Evolutionary conservation across 2,329 filamentous ascomycete genomes (phyloP).

Genomic region (Ophiocordyceps camponoti-floridani): DNA sequence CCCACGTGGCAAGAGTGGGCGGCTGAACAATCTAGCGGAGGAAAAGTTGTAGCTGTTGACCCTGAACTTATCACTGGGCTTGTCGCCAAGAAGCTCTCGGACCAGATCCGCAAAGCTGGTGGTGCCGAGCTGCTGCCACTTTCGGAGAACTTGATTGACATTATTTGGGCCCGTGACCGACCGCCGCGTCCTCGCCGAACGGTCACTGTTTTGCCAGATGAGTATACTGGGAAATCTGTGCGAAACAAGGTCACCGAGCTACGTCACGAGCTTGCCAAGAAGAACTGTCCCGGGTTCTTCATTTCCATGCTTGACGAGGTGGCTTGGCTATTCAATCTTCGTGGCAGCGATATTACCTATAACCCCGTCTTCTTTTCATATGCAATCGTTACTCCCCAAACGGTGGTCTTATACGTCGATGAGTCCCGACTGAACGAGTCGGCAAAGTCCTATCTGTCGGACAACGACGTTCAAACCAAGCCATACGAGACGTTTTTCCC

Average conservation of each 20-base stretch:
- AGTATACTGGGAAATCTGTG: slow-evolving; percentile 69
- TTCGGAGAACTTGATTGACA: slow-evolving; percentile 71
- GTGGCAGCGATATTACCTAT: slow-evolving; percentile 88
- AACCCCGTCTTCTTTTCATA: slow-evolving; percentile 99
- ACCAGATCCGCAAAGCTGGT: slow-evolving; percentile 75
- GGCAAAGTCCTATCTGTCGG: slow-evolving; percentile 49
- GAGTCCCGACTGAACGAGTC: slow-evolving; percentile 55
- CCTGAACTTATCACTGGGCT: slow-evolving; percentile 63
- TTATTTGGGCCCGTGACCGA: slow-evolving; percentile 64
- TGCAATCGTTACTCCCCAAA: slow-evolving; percentile 62
- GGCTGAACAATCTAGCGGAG: slow-evolving; percentile 67
- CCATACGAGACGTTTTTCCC: slow-evolving; percentile 70
- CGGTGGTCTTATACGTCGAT: slow-evolving; percentile 72
- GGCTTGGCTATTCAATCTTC: slow-evolving; percentile 95
- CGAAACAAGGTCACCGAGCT: slow-evolving; percentile 70
- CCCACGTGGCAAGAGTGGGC: slow-evolving; percentile 97
- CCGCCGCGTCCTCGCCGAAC: slow-evolving; percentile 60
- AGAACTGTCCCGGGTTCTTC: slow-evolving; percentile 71
- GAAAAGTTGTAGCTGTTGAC: slow-evolving; percentile 81
- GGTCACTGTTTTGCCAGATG: slow-evolving; percentile 50
- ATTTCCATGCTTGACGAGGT: slow-evolving; percentile 93
- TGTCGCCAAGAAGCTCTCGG: slow-evolving; percentile 49
- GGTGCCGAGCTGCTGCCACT: slow-evolving; percentile 61
- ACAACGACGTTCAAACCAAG: slow-evolving; percentile 53
- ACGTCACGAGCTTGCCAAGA: slow-evolving; percentile 82